Percentiles rank a stretch among this genome's conserved stretches.
These are phyloP conservation scores for Strobilomyces confusus DNA, from an alignment of 768 basidiomycete species.

Conservation along the genomic window DNA sequence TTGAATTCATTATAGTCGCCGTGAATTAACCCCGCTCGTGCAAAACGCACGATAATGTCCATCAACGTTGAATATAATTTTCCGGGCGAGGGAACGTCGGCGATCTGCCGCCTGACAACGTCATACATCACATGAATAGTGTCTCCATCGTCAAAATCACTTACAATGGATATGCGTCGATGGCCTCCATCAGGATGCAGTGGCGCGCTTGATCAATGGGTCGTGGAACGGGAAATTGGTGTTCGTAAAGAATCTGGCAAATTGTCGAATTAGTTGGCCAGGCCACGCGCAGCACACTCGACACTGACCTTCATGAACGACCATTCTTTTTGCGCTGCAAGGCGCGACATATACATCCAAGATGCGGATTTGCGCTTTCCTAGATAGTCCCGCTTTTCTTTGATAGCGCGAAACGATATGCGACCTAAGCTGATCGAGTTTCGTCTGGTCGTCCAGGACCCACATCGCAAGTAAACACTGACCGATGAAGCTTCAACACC, in stretches of 20 bases:
- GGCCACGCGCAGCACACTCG: background rate
- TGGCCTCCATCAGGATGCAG: conserved; percentile 93
- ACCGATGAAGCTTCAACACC: conserved; percentile 94
- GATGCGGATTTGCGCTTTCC: conserved; percentile 94
- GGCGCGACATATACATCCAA: conserved; percentile 99
- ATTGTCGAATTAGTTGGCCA: background rate
- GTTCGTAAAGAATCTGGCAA: conserved; percentile 79
- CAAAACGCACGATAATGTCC: conserved; percentile 95
- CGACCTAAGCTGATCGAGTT: conserved; percentile 71
- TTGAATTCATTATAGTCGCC: conserved; percentile 99
- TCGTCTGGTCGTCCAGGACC: conserved; percentile 1
- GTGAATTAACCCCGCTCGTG: conserved; percentile 92
- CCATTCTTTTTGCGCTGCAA: conserved; percentile 97
- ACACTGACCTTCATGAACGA: conserved; percentile 90
- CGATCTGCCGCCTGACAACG: conserved; percentile 72
- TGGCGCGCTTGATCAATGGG: conserved; percentile 96
- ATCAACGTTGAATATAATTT: conserved; percentile 88
- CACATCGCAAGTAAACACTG: background rate
- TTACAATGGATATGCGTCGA: conserved; percentile 92
- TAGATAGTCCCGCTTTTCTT: conserved; percentile 93
- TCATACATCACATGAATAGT: background rate
- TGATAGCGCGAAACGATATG: conserved; percentile 96
- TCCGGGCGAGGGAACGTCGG: conserved; percentile 79
- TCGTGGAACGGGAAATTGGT: conserved; percentile 88
- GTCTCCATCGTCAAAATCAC: conserved; percentile 20